Evolutionary conservation across 2,329 filamentous ascomycete genomes (phyloP), one percentile per base, ranked within the genome.

Genomic region (Hypoxylon rubiginosum): DNA sequence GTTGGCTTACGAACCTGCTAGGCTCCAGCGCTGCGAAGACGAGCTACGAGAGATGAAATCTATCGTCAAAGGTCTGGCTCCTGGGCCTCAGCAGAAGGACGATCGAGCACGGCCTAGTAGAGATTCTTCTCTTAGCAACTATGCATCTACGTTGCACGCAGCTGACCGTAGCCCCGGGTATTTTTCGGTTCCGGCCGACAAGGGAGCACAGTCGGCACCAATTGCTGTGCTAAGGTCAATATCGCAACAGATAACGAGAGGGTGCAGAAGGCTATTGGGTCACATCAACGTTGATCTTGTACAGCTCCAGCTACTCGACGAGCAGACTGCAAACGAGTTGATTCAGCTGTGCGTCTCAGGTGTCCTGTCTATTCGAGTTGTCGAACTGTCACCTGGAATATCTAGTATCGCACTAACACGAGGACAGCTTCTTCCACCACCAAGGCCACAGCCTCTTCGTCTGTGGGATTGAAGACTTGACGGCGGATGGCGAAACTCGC

Each of bases 141-240:
- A 67, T 32, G 45, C 43, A 17, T 36, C 48, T n/a, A 51, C 48
- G 17, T 51, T 64, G 54, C 58, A 50, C 5, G 57, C 36, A 41
- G 71, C 72, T 15, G 55, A 50, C 17, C 28, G 59, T 0, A 63
- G 68, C 53, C 74, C 72, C 1, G 74, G 75, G 57, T 75, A 74
- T 57, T 67, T 77, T 28, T 71, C 73, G 19, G 70, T 68, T 13
- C 76, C 75, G 9, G 75, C 75, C 32, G 76, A 78, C 55, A 74
- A 72, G 26, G 75, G 73, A 19, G 73, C 72, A 10, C 72, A 76
- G 28, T 75, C 75, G 1, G 76, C 76, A 2, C 76, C 76, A 0
- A 71, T 77, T 11, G 75, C 73, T 10, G 76, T 78, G 15, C 49
- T 78, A 21, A 72, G 76, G 53, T 75, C 74, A 51, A 78, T 78